phyloP scores from a whole-genome alignment of 2,329 filamentous ascomycete genomes.

The Aureobasidium sp. region DNA sequence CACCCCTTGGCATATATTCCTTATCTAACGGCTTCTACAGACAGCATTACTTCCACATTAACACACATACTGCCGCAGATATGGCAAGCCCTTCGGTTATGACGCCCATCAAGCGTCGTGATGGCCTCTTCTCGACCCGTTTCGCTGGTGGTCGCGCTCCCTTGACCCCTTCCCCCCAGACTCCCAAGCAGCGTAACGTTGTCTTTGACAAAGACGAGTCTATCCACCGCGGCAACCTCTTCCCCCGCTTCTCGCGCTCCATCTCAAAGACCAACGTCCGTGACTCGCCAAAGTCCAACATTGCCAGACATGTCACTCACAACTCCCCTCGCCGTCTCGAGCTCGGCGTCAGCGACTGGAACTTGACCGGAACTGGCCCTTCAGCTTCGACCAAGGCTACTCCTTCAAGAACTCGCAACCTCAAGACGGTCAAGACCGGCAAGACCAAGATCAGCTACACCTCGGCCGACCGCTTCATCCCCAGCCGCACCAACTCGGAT shows the following conservation, averaged over 20 bases:
- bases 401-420: slow-evolving; percentile 33
- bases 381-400: slow-evolving; percentile 36
- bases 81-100: slow-evolving; percentile 83
- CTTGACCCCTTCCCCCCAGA: slow-evolving; percentile 83
- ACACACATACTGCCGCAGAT: neutral
- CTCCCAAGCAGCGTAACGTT: slow-evolving; percentile 50
- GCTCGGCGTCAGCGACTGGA: slow-evolving; percentile 86
- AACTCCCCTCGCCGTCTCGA: slow-evolving; percentile 80
- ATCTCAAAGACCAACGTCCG: slow-evolving; percentile 59
- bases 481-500: slow-evolving; percentile 84
- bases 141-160: slow-evolving; percentile 93
- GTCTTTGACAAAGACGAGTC: slow-evolving; percentile 54
- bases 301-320: slow-evolving; percentile 49
- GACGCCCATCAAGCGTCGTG: slow-evolving; percentile 91
- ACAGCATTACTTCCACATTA: slow-evolving; percentile 11
- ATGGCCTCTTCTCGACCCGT: slow-evolving; percentile 82
- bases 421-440: slow-evolving; percentile 33
- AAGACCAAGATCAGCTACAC: slow-evolving; percentile 59
- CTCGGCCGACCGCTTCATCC: slow-evolving; percentile 83
- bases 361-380: slow-evolving; percentile 73
- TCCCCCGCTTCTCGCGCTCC: slow-evolving; percentile 67
- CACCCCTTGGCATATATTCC: neutral
- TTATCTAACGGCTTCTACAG: slow-evolving; percentile 19
- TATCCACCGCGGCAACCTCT: slow-evolving; percentile 64
- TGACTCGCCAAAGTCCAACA: slow-evolving; percentile 90